These are phyloP conservation scores for Sugiyamaella sp. DNA, from an alignment of 1,139 yeast genomes.

Conservation along the genomic window DNA sequence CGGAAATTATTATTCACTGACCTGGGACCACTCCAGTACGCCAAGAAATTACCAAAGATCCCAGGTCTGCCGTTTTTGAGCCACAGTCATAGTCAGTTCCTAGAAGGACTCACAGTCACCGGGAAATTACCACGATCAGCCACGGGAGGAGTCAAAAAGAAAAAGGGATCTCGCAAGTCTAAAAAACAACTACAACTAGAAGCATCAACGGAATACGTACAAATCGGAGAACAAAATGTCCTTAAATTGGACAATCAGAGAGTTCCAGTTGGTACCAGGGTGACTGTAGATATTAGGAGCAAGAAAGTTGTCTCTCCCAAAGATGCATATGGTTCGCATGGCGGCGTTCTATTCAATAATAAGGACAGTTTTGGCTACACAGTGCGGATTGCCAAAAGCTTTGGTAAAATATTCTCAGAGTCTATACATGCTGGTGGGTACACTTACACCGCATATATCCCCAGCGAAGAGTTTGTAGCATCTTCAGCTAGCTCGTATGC, in stretches of 20 bases:
- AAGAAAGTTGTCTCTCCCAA: slow-evolving; percentile 69
- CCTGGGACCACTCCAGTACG: slow-evolving; percentile 59
- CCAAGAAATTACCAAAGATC: slow-evolving; percentile 69
- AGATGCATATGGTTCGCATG: slow-evolving; percentile 55
- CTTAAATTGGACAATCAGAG: slow-evolving; percentile 53
- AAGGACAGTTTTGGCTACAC: slow-evolving; percentile 69
- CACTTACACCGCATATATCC: slow-evolving; percentile 63
- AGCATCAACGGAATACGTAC: slow-evolving; percentile 65
- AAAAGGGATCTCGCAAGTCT: slow-evolving; percentile 38
- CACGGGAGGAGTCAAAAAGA: slow-evolving; percentile 43
- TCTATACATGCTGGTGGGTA: slow-evolving; percentile 70
- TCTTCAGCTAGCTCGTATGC: slow-evolving; percentile 19
- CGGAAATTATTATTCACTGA: slow-evolving; percentile 63
- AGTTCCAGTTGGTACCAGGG: slow-evolving; percentile 78
- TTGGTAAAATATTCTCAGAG: slow-evolving; percentile 72
- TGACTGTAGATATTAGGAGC: slow-evolving; percentile 70
- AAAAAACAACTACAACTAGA: slow-evolving; percentile 33
- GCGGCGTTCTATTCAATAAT: slow-evolving; percentile 9
- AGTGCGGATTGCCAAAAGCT: slow-evolving; percentile 65
- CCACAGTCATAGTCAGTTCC: slow-evolving; percentile 42
- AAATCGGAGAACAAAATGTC: slow-evolving; percentile 64
- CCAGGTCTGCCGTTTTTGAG: slow-evolving; percentile 75
- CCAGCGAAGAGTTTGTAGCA: slow-evolving; percentile 56
- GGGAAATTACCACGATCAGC: slow-evolving; percentile 37
- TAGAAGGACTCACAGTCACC: slow-evolving; percentile 73